Base-by-base conservation (phyloP, 2,329 filamentous ascomycete genomes). In the Diaporthe amygdali region DNA sequence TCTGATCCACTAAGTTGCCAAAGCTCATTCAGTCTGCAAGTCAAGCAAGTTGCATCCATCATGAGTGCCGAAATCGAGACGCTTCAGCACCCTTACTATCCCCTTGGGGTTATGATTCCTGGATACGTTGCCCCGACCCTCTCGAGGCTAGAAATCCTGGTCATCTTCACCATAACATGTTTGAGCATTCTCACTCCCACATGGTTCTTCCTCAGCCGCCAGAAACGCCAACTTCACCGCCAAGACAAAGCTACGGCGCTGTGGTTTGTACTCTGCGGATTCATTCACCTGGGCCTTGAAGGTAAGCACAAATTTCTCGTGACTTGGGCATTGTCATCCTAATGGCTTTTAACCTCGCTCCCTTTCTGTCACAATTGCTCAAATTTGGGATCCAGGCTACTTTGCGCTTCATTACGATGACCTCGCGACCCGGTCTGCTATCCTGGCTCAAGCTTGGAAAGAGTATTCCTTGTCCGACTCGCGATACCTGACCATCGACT, bases 261-360 rank as follows among this genome's bases (percentile, higher is more conserved):
- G 81, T 96, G 94, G 94, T 95, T 95, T 79, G 87, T 92, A 27
- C 84, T 96, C 17, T 93, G 92, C 86, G 88, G 83, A 79, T 87
- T 75, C 73, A 85, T 84, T 72, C 83, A 84, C 73, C 66, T 83
- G 27, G 80, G 83, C 74, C 81, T 86, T 47, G 84, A 86, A 75
- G 82, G 81, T 81, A 73, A 39, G 69, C 71, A 54, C 55, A 69
- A 22, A 1, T 0, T 9, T 9, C 22, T n/a, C n/a, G n/a, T n/a
- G n/a, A n/a, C 15, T 1, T 30, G 7, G 25, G 0, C 34, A 41
- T 44, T 32, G 12, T 56, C n/a, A 39, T 52, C n/a, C 17, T 37
- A 27, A 44, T 22, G 6, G 10, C 27, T 8, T 15, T n/a, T 66
- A 78, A 79, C 37, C 78, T n/a, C n/a, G n/a, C n/a, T n/a, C n/a